These are phyloP conservation scores for Kluyveromyces nonfermentans DNA, from an alignment of 805 yeast genomes.

Conservation along the genomic window DNA sequence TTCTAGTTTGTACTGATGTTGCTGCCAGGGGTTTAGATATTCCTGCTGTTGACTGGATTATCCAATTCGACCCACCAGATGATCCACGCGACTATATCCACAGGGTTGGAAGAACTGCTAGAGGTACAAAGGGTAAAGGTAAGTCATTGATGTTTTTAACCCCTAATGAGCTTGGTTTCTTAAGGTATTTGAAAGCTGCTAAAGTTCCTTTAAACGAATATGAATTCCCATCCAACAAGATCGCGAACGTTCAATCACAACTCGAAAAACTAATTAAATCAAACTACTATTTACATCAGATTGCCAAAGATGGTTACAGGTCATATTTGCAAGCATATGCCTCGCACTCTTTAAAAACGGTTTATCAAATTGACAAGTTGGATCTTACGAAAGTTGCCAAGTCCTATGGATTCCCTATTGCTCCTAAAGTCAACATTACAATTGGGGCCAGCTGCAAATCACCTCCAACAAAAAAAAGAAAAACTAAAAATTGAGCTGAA, in stretches of 20 bases:
- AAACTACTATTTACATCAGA: slow-evolving; percentile 87
- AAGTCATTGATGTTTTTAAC: slow-evolving; percentile 90
- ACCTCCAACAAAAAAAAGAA: slow-evolving; percentile 20
- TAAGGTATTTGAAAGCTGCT: slow-evolving; percentile 90
- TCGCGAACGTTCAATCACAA: slow-evolving; percentile 94
- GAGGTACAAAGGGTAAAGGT: slow-evolving; percentile 86
- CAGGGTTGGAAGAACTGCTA: slow-evolving; percentile 98
- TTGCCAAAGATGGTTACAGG: slow-evolving; percentile 96
- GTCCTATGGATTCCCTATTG: slow-evolving; percentile 88
- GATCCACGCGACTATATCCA: slow-evolving; percentile 99
- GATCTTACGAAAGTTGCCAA: slow-evolving; percentile 92
- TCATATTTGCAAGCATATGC: slow-evolving; percentile 96
- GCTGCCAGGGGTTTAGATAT: slow-evolving; percentile 99
- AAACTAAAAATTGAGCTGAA: slow-evolving; percentile 9
- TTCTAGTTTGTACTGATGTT: slow-evolving; percentile 90
- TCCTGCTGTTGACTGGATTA: slow-evolving; percentile 98
- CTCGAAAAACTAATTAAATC: slow-evolving; percentile 82
- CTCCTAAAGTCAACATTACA: slow-evolving; percentile 94
- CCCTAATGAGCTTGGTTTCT: slow-evolving; percentile 89
- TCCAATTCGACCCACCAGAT: slow-evolving; percentile 99
- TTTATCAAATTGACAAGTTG: slow-evolving; percentile 89
- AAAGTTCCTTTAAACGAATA: slow-evolving; percentile 96
- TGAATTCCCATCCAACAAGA: slow-evolving; percentile 89
- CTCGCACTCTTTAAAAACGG: slow-evolving; percentile 91
- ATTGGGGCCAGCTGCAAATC: slow-evolving; percentile 87